phyloP scores from a whole-genome alignment of 164 flowering plant genomes.

The Magnolia changhungtana region DNA sequence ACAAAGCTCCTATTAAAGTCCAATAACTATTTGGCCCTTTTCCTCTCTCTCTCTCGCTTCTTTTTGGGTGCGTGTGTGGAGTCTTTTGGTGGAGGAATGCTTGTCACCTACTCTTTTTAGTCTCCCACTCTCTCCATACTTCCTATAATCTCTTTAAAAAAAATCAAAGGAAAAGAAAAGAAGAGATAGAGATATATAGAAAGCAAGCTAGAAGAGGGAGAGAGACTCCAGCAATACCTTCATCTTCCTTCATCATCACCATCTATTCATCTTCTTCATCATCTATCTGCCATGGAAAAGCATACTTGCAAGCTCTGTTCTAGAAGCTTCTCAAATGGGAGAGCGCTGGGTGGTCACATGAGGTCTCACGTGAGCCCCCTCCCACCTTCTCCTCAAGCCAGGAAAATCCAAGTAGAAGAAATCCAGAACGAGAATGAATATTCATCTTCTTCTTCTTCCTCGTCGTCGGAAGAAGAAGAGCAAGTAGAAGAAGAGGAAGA shows the following conservation, averaged over 20 bases:
- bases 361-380: slow-evolving; percentile 66
- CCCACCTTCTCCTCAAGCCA: slow-evolving; percentile 15
- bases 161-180: background rate
- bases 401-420: slow-evolving; percentile 23
- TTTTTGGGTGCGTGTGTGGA: slow-evolving; percentile 11
- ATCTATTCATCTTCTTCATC: slow-evolving; percentile 13
- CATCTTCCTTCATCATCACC: slow-evolving; percentile 1
- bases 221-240: background rate
- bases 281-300: slow-evolving; percentile 11
- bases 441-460: slow-evolving; percentile 21
- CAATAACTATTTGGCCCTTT: background rate
- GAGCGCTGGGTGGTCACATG: slow-evolving; percentile 95
- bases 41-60: background rate
- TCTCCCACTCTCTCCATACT: slow-evolving; percentile 9
- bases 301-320: slow-evolving; percentile 75
- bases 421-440: slow-evolving; percentile 7
- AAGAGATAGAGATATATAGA: slow-evolving; percentile 6
- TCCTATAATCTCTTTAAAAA: background rate
- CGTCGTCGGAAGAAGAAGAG: slow-evolving; percentile 27
- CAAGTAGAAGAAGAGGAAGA: slow-evolving; percentile 8
- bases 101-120: slow-evolving; percentile 67
- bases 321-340: slow-evolving; percentile 69
- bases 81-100: slow-evolving; percentile 57
- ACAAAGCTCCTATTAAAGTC: background rate
- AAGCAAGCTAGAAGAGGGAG: background rate